A percentile compares a stretch with the other conserved stretches of the same genome.
Evolutionary conservation across 1,284 basidiomycete species (phyloP).

Genomic region (Sparassis latifolia): DNA sequence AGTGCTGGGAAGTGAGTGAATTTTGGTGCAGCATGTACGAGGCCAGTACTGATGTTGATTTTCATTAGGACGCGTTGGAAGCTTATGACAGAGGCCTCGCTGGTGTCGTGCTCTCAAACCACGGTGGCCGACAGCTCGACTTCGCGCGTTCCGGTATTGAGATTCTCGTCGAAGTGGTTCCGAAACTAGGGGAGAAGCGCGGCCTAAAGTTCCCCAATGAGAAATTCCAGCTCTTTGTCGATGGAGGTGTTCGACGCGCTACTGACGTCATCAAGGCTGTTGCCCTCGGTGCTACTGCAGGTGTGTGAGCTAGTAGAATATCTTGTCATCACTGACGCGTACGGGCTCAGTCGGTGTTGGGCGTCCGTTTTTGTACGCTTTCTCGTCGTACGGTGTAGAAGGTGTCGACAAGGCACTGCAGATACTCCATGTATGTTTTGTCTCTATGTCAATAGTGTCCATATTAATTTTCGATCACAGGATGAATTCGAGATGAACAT

Average conservation of each 20-base stretch:
- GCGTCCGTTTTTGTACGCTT: conserved; percentile 85
- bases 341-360: conserved; percentile 57
- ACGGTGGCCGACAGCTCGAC: conserved; percentile 90
- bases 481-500: conserved; percentile 95
- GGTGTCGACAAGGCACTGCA: conserved; percentile 75
- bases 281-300: conserved; percentile 87
- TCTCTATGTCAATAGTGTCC: neutral
- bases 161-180: conserved; percentile 83
- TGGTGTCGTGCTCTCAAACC: conserved; percentile 88
- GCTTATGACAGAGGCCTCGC: conserved; percentile 81
- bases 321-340: neutral
- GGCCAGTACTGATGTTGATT: neutral
- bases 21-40: neutral
- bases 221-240: conserved; percentile 83
- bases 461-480: conserved; percentile 30
- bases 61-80: conserved; percentile 69
- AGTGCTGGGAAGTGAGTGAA: conserved; percentile 74
- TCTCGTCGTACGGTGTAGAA: conserved; percentile 81
- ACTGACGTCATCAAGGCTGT: conserved; percentile 90
- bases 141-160: conserved; percentile 89
- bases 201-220: conserved; percentile 53
- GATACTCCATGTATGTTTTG: conserved; percentile 61
- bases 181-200: conserved; percentile 63
- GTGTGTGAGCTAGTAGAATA: conserved; percentile 28
- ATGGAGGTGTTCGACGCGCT: conserved; percentile 87